phyloP scores from a whole-genome alignment of 208 protist genomes.

The Dictyostelium gargantuum region DNA sequence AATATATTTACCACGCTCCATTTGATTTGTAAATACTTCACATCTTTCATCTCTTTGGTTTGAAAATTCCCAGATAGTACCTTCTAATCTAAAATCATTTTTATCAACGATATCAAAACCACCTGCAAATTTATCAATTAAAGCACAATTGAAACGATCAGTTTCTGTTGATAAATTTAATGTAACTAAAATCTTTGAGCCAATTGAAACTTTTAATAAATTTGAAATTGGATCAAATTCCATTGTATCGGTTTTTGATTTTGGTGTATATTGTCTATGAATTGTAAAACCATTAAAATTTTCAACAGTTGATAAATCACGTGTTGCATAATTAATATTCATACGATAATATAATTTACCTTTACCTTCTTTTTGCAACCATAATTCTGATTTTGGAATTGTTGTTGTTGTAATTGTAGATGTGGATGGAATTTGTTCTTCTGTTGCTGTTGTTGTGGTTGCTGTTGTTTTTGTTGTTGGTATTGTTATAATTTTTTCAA shows the following conservation, averaged over 20 bases:
- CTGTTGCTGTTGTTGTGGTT: no score
- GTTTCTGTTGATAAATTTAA: not conserved
- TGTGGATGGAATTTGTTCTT: not conserved
- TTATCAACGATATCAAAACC: conserved; percentile 13
- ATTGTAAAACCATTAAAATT: conserved; percentile 13
- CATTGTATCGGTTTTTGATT: not conserved
- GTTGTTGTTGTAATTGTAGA: not conserved
- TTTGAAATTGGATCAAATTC: not conserved
- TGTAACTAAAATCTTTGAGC: not conserved
- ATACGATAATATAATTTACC: conserved; percentile 59
- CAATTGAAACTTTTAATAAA: not conserved
- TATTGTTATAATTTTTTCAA: not conserved
- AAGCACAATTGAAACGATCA: not conserved
- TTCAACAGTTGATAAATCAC: not conserved
- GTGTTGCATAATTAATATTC: conserved; percentile 22
- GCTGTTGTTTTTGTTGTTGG: no score
- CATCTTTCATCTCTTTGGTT: conserved; percentile 40
- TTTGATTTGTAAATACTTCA: conserved; percentile 10
- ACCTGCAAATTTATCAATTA: conserved; percentile 42
- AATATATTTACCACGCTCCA: conserved; percentile 8
- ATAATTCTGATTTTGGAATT: conserved; percentile 34
- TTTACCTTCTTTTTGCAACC: conserved; percentile 63
- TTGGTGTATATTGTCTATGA: not conserved
- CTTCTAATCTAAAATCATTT: not conserved
- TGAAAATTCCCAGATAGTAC: not conserved